Evolutionary conservation across 768 basidiomycete species (phyloP).

Genomic region (Tubosaeta sp.): DNA sequence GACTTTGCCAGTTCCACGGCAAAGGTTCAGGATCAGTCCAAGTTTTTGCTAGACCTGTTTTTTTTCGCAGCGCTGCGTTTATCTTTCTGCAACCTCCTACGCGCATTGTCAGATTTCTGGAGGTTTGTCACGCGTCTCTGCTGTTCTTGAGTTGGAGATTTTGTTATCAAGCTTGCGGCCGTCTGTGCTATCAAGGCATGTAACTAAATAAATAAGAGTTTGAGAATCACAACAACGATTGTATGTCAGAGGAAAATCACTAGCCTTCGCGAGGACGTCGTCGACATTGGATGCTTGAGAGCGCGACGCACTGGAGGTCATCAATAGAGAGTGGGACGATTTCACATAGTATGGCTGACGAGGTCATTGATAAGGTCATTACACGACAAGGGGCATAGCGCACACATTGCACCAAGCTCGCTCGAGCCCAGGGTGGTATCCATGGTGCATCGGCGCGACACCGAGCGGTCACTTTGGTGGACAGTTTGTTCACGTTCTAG

Average conservation of each 20-base stretch:
- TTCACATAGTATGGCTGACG: slow-evolving; percentile 58
- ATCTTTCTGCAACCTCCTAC: slow-evolving; percentile 25
- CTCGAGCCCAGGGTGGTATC: slow-evolving; percentile 67
- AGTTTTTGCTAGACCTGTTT: slow-evolving; percentile 25
- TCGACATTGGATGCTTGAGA: slow-evolving; percentile 75
- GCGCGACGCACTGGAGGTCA: slow-evolving; percentile 67
- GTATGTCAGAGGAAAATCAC: neutral
- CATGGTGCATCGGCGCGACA: slow-evolving; percentile 55
- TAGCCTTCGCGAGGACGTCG: slow-evolving; percentile 65
- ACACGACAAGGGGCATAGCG: slow-evolving; percentile 20
- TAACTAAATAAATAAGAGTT: slow-evolving; percentile 14
- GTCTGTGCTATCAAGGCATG: slow-evolving; percentile 22
- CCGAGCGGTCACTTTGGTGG: slow-evolving; percentile 70
- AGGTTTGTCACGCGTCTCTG: slow-evolving; percentile 22
- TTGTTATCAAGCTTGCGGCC: slow-evolving; percentile 22
- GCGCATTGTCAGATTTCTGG: slow-evolving; percentile 16
- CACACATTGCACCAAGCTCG: slow-evolving; percentile 46
- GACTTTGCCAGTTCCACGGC: too few relatives aligned
- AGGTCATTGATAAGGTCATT: neutral
- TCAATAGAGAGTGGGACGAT: slow-evolving; percentile 63
- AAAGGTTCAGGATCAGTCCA: slow-evolving; percentile 23
- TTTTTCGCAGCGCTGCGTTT: slow-evolving; percentile 24
- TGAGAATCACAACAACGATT: neutral
- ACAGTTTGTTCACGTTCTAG: slow-evolving; percentile 90
- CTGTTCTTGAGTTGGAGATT: slow-evolving; percentile 22